Conservation (phyloP, 441 rosid genomes). For the Theobroma grandiflorum region DNA sequence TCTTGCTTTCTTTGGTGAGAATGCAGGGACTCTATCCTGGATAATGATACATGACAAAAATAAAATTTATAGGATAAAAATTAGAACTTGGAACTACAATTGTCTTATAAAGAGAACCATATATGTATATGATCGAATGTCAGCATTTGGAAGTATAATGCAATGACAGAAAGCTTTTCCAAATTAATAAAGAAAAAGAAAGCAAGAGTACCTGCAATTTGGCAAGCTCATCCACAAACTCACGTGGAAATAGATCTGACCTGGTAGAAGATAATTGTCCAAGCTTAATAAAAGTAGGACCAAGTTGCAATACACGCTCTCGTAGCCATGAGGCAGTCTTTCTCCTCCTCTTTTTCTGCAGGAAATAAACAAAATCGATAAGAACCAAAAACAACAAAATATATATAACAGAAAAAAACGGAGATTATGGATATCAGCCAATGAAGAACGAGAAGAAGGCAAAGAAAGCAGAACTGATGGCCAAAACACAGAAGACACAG, state of each 20-base stretch:
- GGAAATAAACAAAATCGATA: constrained; percentile 12
- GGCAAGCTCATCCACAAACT: constrained; percentile 95
- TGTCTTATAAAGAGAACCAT: constrained; percentile 1
- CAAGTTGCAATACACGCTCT: constrained; percentile 88
- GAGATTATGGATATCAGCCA: constrained; percentile 1
- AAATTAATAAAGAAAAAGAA: constrained; percentile 16
- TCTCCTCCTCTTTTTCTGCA: constrained; percentile 74
- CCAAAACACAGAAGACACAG: constrained; percentile 64
- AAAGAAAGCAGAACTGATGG: constrained; percentile 66
- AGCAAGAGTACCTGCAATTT: constrained; percentile 78
- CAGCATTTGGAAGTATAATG: not conserved
- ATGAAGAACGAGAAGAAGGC: constrained; percentile 60
- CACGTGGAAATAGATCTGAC: constrained; percentile 88
- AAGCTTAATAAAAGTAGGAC: constrained; percentile 95
- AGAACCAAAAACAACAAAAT: constrained; percentile 26
- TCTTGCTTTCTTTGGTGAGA: constrained; percentile 84
- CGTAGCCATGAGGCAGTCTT: constrained; percentile 92
- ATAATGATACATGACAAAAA: constrained; percentile 20
- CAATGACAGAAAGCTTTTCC: not conserved
- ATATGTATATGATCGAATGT: not conserved
- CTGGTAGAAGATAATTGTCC: constrained; percentile 96
- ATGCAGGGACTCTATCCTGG: constrained; percentile 93
- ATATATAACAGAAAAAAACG: not conserved
- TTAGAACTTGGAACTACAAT: constrained; percentile 1
- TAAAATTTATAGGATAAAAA: constrained; percentile 19